Percentiles rank a stretch among this genome's conserved stretches.
Evolutionary conservation across 164 flowering plant genomes (phyloP).

Genomic region (Macadamia tetraphylla): DNA sequence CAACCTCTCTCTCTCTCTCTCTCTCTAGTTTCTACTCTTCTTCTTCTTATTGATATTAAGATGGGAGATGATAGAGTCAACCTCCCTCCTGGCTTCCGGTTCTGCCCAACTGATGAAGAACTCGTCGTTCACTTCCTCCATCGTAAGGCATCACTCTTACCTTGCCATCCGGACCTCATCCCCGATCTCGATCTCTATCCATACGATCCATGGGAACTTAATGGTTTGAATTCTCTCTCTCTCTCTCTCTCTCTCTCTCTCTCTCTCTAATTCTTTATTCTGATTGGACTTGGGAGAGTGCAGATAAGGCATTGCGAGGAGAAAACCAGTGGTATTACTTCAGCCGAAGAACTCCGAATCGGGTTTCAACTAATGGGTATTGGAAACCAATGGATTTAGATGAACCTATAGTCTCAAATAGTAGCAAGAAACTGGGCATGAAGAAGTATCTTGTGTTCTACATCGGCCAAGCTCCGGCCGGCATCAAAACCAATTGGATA

Average conservation of each 20-base stretch:
- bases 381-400: conserved; percentile 61
- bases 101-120: conserved; percentile 79
- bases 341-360: conserved; percentile 47
- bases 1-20: background rate
- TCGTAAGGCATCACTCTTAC: conserved; percentile 55
- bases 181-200: conserved; percentile 73
- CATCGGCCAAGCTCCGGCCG: conserved; percentile 38
- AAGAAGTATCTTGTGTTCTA: conserved; percentile 43
- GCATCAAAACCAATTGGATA: conserved; percentile 47
- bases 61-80: conserved; percentile 39
- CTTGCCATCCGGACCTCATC: conserved; percentile 69
- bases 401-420: conserved; percentile 39
- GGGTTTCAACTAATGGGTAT: conserved; percentile 51
- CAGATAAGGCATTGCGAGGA: conserved; percentile 73
- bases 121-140: conserved; percentile 78
- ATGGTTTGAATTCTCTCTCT: conserved; percentile 33
- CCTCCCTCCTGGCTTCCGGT: conserved; percentile 87
- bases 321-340: conserved; percentile 77
- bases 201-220: conserved; percentile 86
- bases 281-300: background rate
- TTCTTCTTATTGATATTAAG: background rate
- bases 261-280: no score
- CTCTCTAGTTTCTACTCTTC: background rate
- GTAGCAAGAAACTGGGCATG: conserved; percentile 31
- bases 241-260: no score